Percentiles rank a stretch among this genome's conserved stretches.
phyloP scores from a whole-genome alignment of 2,329 filamentous ascomycete genomes.

The Amauroascus niger region DNA sequence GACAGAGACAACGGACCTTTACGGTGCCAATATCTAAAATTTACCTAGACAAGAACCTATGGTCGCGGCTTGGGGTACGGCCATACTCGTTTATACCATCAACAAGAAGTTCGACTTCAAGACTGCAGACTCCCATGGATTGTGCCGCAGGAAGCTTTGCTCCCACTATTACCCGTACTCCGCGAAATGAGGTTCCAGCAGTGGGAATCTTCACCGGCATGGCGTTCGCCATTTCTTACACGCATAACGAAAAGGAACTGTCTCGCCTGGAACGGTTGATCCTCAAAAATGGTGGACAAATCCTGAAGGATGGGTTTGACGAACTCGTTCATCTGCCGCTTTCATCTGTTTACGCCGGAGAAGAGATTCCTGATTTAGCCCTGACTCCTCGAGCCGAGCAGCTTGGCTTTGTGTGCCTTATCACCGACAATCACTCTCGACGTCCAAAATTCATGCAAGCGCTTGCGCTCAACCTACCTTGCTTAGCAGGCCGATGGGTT shows the following conservation, averaged over 20 bases:
- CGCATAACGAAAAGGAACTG: conserved; percentile 48
- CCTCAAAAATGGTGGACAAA: conserved; percentile 57
- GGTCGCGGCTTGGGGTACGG: conserved; percentile 38
- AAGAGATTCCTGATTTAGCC: conserved; percentile 33
- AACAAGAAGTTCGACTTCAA: conserved; percentile 16
- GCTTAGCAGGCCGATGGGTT: conserved; percentile 74
- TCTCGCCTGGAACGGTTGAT: conserved; percentile 54
- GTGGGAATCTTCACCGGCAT: conserved; percentile 61
- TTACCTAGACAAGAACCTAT: conserved; percentile 40
- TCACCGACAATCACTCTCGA: conserved; percentile 76
- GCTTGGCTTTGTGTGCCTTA: conserved; percentile 70
- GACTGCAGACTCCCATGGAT: conserved; percentile 32
- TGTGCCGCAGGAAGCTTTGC: conserved; percentile 36
- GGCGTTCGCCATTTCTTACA: conserved; percentile 77
- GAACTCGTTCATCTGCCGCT: conserved; percentile 56
- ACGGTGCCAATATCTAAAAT: conserved; percentile 38
- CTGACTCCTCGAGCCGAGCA: conserved; percentile 46
- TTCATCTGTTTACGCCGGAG: conserved; percentile 11
- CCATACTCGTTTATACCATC: conserved; percentile 26
- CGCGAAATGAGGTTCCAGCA: conserved; percentile 31
- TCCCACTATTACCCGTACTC: conserved; percentile 30
- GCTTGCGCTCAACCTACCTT: conserved; percentile 78
- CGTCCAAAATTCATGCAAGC: conserved; percentile 93
- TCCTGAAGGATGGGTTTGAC: conserved; percentile 69
- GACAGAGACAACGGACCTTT: conserved; percentile 22